Percentiles rank a stretch among this genome's conserved stretches.
These are phyloP conservation scores for Capsicum rhomboideum DNA, from an alignment of 257 asterid genomes.

Conservation along the genomic window DNA sequence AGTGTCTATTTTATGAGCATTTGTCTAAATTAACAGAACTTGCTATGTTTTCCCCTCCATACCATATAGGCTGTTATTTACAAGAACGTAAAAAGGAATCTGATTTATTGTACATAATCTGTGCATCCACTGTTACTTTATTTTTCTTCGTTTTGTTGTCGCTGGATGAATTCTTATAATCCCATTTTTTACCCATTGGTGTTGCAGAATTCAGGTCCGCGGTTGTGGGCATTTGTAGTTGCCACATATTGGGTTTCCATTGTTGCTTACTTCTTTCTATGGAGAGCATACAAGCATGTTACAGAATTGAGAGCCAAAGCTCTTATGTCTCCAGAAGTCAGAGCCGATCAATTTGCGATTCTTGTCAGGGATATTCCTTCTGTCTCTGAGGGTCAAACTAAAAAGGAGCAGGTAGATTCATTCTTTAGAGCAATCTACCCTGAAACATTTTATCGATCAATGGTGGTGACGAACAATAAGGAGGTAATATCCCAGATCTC, in stretches of 20 bases:
- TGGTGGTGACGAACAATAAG: constrained; percentile 64
- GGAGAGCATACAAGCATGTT: constrained; percentile 83
- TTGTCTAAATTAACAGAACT: not conserved
- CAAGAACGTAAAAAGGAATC: not conserved
- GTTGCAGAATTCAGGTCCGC: constrained; percentile 39
- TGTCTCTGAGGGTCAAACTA: constrained; percentile 40
- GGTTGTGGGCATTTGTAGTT: constrained; percentile 67
- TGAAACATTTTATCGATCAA: constrained; percentile 69
- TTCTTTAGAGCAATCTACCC: constrained; percentile 71
- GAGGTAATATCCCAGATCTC: constrained; percentile 26
- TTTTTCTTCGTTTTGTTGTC: not conserved
- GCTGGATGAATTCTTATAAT: not conserved
- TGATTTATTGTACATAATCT: not conserved
- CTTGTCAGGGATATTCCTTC: constrained; percentile 79
- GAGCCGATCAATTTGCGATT: constrained; percentile 68
- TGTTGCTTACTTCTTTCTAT: constrained; percentile 50
- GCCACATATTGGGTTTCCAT: constrained; percentile 69
- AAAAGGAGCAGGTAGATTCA: constrained; percentile 84
- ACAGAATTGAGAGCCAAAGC: constrained; percentile 61
- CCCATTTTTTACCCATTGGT: constrained; percentile 2
- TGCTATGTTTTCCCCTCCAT: not conserved
- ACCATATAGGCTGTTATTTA: not conserved
- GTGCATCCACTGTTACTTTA: not conserved
- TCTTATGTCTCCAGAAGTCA: constrained; percentile 61
- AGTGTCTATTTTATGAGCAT: not conserved